phyloP scores from a whole-genome alignment of 192 early-diverging fungal genomes.

The Gaertneriomyces semiglobifer region DNA sequence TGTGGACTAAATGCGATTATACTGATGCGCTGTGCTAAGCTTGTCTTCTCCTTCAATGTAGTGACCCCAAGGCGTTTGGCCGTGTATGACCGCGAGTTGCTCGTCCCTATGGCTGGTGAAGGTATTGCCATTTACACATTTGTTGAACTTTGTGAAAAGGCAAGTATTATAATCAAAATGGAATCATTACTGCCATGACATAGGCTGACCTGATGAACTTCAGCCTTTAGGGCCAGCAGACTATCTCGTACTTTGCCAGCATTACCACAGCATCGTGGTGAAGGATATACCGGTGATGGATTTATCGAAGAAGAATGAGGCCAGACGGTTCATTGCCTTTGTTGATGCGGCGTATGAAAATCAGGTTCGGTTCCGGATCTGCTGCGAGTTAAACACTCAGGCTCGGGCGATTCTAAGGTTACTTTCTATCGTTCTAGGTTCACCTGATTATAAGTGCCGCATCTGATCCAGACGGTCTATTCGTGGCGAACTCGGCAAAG shows the following conservation, averaged over 20 bases:
- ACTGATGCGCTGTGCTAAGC: neutral
- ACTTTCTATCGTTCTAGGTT: neutral
- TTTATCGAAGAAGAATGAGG: constrained; percentile 72
- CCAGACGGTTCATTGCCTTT: constrained; percentile 87
- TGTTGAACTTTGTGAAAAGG: constrained; percentile 62
- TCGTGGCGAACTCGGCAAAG: no score
- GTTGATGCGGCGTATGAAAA: constrained; percentile 90
- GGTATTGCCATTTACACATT: constrained; percentile 74
- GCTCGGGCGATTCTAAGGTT: no score
- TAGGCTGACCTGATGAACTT: constrained; percentile 44
- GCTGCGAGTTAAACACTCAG: no score
- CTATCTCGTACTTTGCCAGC: constrained; percentile 74
- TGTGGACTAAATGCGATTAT: neutral
- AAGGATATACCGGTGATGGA: constrained; percentile 55
- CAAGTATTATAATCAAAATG: neutral
- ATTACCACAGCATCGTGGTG: constrained; percentile 61
- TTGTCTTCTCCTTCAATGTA: neutral
- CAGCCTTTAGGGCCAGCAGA: constrained; percentile 64
- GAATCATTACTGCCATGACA: constrained; percentile 14
- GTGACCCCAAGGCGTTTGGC: neutral
- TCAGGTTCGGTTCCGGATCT: constrained; percentile 42
- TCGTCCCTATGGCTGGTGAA: constrained; percentile 59
- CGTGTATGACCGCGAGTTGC: constrained; percentile 67
- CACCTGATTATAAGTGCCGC: constrained; percentile 62
- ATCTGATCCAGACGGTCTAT: constrained; percentile 46